Evolutionary conservation across 75 land plant species (phyloP).

Genomic region (Cupressus sempervirens): DNA sequence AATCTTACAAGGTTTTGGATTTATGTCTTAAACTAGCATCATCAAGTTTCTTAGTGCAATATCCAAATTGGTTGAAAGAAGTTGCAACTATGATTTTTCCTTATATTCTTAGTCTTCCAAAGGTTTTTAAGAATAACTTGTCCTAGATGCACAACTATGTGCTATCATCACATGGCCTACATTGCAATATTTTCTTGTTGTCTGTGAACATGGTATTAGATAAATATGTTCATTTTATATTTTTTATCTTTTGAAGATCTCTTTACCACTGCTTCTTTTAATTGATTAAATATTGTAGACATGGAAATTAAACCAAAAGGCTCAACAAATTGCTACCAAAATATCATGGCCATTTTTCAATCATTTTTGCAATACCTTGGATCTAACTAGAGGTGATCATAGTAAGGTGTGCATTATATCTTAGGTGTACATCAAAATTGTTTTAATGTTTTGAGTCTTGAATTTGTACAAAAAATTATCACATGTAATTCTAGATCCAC

Average conservation of each 20-base stretch:
- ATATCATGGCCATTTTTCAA: constrained; percentile 45
- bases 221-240: too few species aligned
- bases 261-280: too few species aligned
- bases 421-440: neutral
- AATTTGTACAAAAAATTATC: too few species aligned
- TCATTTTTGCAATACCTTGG: constrained; percentile 18
- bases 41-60: constrained; percentile 13
- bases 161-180: neutral
- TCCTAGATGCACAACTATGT: neutral
- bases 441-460: neutral
- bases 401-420: neutral
- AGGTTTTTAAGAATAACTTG: constrained; percentile 32
- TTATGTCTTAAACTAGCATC: constrained; percentile 34
- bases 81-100: constrained; percentile 42
- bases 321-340: constrained; percentile 40
- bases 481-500: neutral
- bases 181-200: neutral
- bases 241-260: too few species aligned
- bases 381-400: neutral
- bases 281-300: too few species aligned
- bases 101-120: constrained; percentile 44
- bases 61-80: constrained; percentile 22
- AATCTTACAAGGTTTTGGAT: constrained; percentile 40
- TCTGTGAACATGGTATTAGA: too few species aligned
- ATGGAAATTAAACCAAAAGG: too few species aligned